phyloP scores from a whole-genome alignment of 805 yeast species.

The Starmerella tilneyi region DNA sequence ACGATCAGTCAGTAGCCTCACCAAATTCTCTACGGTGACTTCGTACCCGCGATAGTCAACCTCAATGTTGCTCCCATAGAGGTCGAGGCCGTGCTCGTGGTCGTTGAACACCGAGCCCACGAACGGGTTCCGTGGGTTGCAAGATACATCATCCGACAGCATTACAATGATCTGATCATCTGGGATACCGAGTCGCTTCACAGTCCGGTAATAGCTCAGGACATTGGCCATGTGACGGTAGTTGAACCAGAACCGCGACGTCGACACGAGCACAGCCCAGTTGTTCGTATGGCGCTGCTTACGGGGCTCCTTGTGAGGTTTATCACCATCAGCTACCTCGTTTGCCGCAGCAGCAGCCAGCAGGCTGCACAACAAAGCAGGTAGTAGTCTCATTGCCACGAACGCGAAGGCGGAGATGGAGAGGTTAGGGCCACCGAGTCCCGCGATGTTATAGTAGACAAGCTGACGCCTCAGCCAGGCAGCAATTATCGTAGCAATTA shows the following conservation, averaged over 20 bases:
- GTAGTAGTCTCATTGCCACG: slow-evolving; percentile 27
- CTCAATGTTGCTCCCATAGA: slow-evolving; percentile 89
- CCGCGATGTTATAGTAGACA: too few relatives aligned
- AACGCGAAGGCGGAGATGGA: slow-evolving; percentile 35
- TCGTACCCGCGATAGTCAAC: slow-evolving; percentile 97
- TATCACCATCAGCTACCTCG: background rate
- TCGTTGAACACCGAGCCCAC: slow-evolving; percentile 95
- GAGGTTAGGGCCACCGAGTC: slow-evolving; percentile 37
- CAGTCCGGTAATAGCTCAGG: slow-evolving; percentile 87
- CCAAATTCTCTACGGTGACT: slow-evolving; percentile 92
- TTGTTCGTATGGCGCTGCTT: slow-evolving; percentile 44
- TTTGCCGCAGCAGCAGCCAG: slow-evolving; percentile 1
- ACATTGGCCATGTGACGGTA: slow-evolving; percentile 97
- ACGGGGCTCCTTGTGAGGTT: slow-evolving; percentile 2
- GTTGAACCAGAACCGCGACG: slow-evolving; percentile 97
- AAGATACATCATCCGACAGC: slow-evolving; percentile 94
- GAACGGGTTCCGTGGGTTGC: slow-evolving; percentile 90
- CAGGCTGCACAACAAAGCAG: background rate
- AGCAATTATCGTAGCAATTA: too few relatives aligned
- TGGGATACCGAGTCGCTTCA: slow-evolving; percentile 90
- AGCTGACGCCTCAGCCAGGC: too few relatives aligned
- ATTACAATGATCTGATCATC: slow-evolving; percentile 93
- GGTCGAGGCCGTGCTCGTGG: slow-evolving; percentile 80
- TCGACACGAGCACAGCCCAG: slow-evolving; percentile 86
- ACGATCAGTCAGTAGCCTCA: slow-evolving; percentile 84